Evolutionary conservation across 139 green algal species (phyloP), one percentile per base, ranked within the genome.

Genomic region (Volvox reticuliferus): DNA sequence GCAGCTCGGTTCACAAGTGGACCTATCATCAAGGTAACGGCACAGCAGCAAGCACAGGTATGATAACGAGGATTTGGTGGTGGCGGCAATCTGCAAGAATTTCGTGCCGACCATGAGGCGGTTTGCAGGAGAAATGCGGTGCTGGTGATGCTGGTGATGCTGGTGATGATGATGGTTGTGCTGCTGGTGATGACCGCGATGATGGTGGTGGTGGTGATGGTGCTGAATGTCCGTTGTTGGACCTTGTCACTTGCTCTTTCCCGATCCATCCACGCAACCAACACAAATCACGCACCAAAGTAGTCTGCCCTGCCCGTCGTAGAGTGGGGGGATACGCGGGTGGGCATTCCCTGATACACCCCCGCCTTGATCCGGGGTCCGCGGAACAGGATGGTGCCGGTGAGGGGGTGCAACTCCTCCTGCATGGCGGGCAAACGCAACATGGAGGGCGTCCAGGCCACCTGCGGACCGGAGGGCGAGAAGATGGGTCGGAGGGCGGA

Each of bases 281-380:
- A 55, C 9, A 9, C 44, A 55, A 5, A 22, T 36, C 63, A 55
- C 85, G 12, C 85, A 89, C 85, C 86, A 68, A 95, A 95, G 90
- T 96, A 96, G 86, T 96, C 94, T 1, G 94, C 94, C 19, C 94
- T 79, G 2, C 95, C 95, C 13, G 94, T 95, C 36, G 92, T 95
- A 28, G 87, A 94, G 90, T 97, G 95, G 22, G 95, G 95, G 26
- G 86, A 67, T 37, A 96, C 89, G 19, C 91, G 88, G 0, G 89
- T 94, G 24, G 94, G 94, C 61, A 91, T 33, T 2, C 94, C 95
- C 61, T 94, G 44, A 82, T 96, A 97, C 36, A 97, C n/a, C 1
- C 95, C 95, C 91, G 95, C 94, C 75, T 94, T 95, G 67, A 96
- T 88, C 0, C 93, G 87, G 24, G 94, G 95, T 1, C 95, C 95